Evolutionary conservation across 768 basidiomycete species (phyloP).

Genomic region (Boletus rubropictus): DNA sequence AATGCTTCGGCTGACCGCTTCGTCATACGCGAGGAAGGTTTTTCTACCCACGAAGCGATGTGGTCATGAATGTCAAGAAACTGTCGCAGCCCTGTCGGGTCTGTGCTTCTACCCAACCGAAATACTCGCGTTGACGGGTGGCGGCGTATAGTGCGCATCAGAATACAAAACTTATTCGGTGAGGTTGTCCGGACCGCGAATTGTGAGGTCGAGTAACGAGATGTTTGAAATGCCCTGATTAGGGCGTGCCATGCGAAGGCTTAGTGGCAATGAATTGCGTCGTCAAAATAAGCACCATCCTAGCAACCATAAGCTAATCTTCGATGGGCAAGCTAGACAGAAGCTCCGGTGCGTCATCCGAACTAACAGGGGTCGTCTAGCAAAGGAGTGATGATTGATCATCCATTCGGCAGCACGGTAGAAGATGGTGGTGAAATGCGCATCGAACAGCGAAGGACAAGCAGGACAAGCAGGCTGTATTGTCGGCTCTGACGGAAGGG

Average conservation of each 20-base stretch:
- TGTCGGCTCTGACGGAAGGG: background rate
- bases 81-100: conserved; percentile 40
- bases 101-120: conserved; percentile 46
- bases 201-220: conserved; percentile 29
- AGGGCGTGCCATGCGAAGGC: background rate
- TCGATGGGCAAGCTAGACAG: conserved; percentile 27
- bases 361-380: conserved; percentile 36
- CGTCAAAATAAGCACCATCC: conserved; percentile 1
- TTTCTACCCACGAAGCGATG: conserved; percentile 62
- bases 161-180: conserved; percentile 79
- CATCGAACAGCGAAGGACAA: background rate
- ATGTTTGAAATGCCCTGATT: background rate
- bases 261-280: conserved; percentile 22
- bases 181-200: conserved; percentile 58
- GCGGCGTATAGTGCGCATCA: conserved; percentile 68
- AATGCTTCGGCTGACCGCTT: conserved; percentile 52
- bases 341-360: conserved; percentile 20
- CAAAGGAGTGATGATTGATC: conserved; percentile 33
- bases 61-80: conserved; percentile 61
- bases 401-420: conserved; percentile 36
- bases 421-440: conserved; percentile 24
- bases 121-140: conserved; percentile 69
- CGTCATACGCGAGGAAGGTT: conserved; percentile 48
- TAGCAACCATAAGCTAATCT: conserved; percentile 14
- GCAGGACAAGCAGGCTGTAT: background rate